Base-by-base conservation (phyloP, 2,329 filamentous ascomycete species). In the Mollisiaceae sp. region DNA sequence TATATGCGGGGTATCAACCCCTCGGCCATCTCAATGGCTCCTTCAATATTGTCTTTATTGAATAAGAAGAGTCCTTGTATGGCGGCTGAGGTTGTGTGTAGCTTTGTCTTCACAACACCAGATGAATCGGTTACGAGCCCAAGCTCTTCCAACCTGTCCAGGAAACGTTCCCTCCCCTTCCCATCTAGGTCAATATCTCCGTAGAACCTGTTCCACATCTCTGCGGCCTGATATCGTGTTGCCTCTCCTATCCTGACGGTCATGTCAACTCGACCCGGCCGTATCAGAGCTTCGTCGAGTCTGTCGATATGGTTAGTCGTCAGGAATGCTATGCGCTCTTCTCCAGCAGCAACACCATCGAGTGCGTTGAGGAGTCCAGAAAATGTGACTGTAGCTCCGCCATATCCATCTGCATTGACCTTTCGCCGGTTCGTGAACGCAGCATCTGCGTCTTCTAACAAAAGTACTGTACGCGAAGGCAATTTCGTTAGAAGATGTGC, bases 131-230 rank as follows among this genome's bases (percentile, higher is more conserved):
- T 85, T 61, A 96, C 86, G 32, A 97, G 78, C 0, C 90, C 90
- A 18, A 95, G 81, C 58, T 89, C 83, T 54, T 88, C 84, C 14
- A 97, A 85, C 67, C 86, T 87, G 24, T 82, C 75, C 69, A 98
- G 78, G 80, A 99, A 98, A 20, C 84, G 81, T 72, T 85, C 79
- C 72, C 88, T 88, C 22, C 88, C 85, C 6, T 79, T 78, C 18
- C 89, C 88, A 62, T 88, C 84, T 0, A 73, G 70, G 74, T 97
- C 94, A 27, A 92, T 81, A 39, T 96, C 92, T 4, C 91, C 91
- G 75, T 98, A 99, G 80, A 98, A 99, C 22, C 95, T 88, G 77
- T 96, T 91, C 93, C 94, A 99, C 80, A 99, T 91, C 77, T 90
- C 84, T 15, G 82, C 86, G 20, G 96, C 94, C 79, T 98, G 95